Conservation (phyloP, 2,329 filamentous ascomycete species). For the Monosporascus sp. region DNA sequence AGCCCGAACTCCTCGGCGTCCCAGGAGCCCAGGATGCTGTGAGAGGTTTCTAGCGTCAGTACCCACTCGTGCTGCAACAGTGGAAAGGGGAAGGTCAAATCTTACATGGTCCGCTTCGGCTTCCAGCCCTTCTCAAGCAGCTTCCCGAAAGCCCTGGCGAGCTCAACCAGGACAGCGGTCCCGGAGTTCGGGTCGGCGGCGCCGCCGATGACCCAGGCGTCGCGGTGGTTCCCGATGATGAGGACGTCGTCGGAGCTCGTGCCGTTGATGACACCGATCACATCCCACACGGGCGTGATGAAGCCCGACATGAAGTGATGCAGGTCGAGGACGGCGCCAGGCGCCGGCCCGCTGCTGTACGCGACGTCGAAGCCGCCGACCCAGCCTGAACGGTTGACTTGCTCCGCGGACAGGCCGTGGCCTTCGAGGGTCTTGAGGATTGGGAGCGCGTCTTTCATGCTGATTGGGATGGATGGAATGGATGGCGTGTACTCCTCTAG, state of each 20-base stretch:
- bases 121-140: slow-evolving; percentile 44
- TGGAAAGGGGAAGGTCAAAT: not conserved
- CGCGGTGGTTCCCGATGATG: slow-evolving; percentile 46
- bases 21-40: slow-evolving; percentile 25
- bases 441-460: slow-evolving; percentile 4
- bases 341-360: slow-evolving; percentile 5
- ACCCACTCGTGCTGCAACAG: not conserved
- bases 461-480: slow-evolving; percentile 6
- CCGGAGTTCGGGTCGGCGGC: slow-evolving; percentile 48
- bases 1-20: slow-evolving; percentile 27
- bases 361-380: slow-evolving; percentile 2
- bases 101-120: slow-evolving; percentile 40
- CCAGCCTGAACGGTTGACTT: slow-evolving; percentile 2
- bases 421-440: slow-evolving; percentile 3
- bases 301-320: slow-evolving; percentile 3
- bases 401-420: slow-evolving; percentile 1
- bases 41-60: not conserved
- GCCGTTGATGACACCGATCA: slow-evolving; percentile 35
- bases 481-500: slow-evolving; percentile 3
- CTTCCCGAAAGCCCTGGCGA: slow-evolving; percentile 42
- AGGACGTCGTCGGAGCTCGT: slow-evolving; percentile 36
- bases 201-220: slow-evolving; percentile 49
- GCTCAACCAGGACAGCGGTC: slow-evolving; percentile 41
- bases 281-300: slow-evolving; percentile 24
- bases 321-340: slow-evolving; percentile 2